Evolutionary conservation across 75 land plant species (phyloP).

Genomic region (Cunninghamia lanceolata): DNA sequence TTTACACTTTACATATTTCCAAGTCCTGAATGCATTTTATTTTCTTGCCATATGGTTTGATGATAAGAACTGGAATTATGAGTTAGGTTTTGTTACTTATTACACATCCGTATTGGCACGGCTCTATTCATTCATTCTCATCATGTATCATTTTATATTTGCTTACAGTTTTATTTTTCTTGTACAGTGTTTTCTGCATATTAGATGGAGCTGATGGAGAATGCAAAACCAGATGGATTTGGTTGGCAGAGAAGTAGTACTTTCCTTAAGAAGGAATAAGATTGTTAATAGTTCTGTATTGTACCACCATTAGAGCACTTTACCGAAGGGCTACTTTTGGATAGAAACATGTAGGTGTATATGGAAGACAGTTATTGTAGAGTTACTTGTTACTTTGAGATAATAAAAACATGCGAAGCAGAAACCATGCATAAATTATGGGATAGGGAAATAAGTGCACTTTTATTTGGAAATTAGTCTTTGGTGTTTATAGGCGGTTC

Average conservation of each 20-base stretch:
- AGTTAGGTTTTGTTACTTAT: neutral
- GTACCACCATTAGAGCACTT: neutral
- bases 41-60: neutral
- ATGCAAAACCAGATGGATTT: neutral
- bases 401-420: neutral
- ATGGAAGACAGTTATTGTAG: neutral
- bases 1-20: neutral
- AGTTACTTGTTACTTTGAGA: neutral
- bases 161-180: neutral
- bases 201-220: constrained; percentile 7
- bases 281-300: neutral
- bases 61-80: neutral
- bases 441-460: neutral
- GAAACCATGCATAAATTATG: neutral
- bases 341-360: neutral
- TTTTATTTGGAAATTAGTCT: neutral
- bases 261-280: neutral
- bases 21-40: neutral
- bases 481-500: neutral
- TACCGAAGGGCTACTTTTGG: neutral
- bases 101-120: neutral
- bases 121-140: neutral
- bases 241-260: neutral
- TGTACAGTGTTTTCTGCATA: neutral
- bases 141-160: neutral